Percentiles rank a stretch among this genome's conserved stretches.
Evolutionary conservation across 257 asterid genomes (phyloP).

Genomic region (Ocimum tenuiflorum): DNA sequence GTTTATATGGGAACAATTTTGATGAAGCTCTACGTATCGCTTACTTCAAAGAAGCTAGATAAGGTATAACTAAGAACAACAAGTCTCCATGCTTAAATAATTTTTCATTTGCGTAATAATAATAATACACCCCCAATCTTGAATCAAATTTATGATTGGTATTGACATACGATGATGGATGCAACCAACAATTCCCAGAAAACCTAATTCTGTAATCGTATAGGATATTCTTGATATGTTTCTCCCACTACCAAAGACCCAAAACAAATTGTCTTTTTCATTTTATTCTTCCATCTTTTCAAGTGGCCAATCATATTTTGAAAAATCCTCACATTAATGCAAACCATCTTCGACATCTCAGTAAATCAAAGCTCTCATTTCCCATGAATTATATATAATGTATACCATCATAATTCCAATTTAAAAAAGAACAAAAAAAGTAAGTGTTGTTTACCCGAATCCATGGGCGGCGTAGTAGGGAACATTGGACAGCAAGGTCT

Average conservation of each 20-base stretch:
- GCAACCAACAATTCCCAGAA: neutral
- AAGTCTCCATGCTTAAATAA: neutral
- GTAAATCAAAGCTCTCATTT: neutral
- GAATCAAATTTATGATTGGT: neutral
- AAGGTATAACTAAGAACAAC: neutral
- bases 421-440: neutral
- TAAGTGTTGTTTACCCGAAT: constrained; percentile 46
- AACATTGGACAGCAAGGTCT: constrained; percentile 69
- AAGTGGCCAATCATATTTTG: neutral
- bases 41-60: neutral
- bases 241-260: neutral
- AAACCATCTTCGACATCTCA: neutral
- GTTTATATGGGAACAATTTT: too few species aligned
- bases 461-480: constrained; percentile 67
- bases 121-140: neutral
- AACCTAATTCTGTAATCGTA: neutral
- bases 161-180: neutral
- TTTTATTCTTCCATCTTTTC: too few species aligned
- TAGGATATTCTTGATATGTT: neutral
- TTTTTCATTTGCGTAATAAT: neutral
- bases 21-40: neutral
- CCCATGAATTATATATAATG: neutral
- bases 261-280: too few species aligned
- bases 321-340: neutral
- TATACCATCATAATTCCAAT: neutral